Base-by-base conservation (phyloP, 2,329 filamentous ascomycete species). In the Emmonsiellopsis sp. region DNA sequence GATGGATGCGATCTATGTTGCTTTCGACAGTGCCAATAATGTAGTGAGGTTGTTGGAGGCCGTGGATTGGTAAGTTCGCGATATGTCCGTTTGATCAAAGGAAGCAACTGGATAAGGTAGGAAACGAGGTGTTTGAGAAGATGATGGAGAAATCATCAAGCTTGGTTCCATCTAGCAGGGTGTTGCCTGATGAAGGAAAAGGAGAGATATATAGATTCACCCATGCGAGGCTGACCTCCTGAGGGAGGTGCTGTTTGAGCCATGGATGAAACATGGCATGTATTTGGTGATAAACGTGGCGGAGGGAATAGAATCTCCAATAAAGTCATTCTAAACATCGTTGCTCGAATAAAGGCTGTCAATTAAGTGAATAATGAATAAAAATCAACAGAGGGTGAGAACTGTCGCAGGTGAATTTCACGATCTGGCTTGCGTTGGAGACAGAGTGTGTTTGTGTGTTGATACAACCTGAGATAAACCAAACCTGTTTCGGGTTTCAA, bases 401-500 rank as follows among this genome's bases (percentile, higher is more conserved):
- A 34, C 35, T 42, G 40, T 37, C 20, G 40, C 51, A 52, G 42
- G 31, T 51, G 44, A 53, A 38, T 37, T 11, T 16, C 38, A 26
- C 31, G 42, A 32, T 46, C 41, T 26, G 20, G 20, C 50, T 35
- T 31, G 48, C 44, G 37, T 55, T 51, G 37, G 43, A 26, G 20
- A 20, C 44, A 15, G 30, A 20, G 11, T 26, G 10, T 44, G 16
- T 47, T 40, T 32, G 40, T 26, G 5, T 31, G 40, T 41, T 35
- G 37, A 49, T 50, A 43, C 46, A 50, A 35, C 42, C 32, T 11
- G 42, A 53, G 35, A 26, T 43, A 45, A 47, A 51, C 53, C 52
- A 54, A 53, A 53, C 58, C 59, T 54, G 41, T 57, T 61, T 61
- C 48, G 57, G 57, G 60, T 48, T 15, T 65, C 60, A 64, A 65